Evolutionary conservation across 352 stramenopile genomes (phyloP).

Genomic region (Phytopythium montanum): DNA sequence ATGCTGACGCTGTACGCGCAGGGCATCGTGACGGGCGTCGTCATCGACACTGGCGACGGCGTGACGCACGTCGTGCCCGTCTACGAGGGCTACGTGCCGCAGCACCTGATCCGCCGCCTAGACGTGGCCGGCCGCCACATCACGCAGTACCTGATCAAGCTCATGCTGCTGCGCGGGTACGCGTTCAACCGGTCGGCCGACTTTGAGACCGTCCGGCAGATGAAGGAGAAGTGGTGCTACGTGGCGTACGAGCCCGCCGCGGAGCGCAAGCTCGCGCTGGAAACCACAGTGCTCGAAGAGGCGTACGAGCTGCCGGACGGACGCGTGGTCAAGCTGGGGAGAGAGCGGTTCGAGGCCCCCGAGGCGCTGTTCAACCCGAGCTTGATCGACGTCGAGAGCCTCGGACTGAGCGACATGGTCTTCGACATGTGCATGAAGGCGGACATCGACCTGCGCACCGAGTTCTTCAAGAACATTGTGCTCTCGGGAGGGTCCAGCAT

Average conservation of each 20-base stretch:
- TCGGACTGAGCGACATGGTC: slow-evolving; percentile 95
- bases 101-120: slow-evolving; percentile 88
- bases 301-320: slow-evolving; percentile 96
- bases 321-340: slow-evolving; percentile 91
- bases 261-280: slow-evolving; percentile 84
- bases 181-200: slow-evolving; percentile 91
- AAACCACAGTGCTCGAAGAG: slow-evolving; percentile 92
- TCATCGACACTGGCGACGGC: slow-evolving; percentile 92
- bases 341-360: slow-evolving; percentile 94
- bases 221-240: slow-evolving; percentile 95
- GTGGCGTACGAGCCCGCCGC: slow-evolving; percentile 86
- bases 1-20: slow-evolving; percentile 93
- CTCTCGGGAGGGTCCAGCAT: slow-evolving; percentile 93
- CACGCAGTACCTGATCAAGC: slow-evolving; percentile 95
- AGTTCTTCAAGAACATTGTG: slow-evolving; percentile 99
- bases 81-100: slow-evolving; percentile 88
- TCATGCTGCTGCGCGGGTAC: slow-evolving; percentile 89
- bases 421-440: slow-evolving; percentile 98
- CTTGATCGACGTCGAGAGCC: slow-evolving; percentile 96
- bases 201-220: slow-evolving; percentile 92
- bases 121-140: slow-evolving; percentile 93
- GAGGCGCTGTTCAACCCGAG: slow-evolving; percentile 97
- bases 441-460: slow-evolving; percentile 91
- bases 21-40: slow-evolving; percentile 87
- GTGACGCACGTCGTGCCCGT: slow-evolving; percentile 93